Evolutionary conservation across 768 basidiomycete species (phyloP).

Genomic region (Boletus subcaerulescens): DNA sequence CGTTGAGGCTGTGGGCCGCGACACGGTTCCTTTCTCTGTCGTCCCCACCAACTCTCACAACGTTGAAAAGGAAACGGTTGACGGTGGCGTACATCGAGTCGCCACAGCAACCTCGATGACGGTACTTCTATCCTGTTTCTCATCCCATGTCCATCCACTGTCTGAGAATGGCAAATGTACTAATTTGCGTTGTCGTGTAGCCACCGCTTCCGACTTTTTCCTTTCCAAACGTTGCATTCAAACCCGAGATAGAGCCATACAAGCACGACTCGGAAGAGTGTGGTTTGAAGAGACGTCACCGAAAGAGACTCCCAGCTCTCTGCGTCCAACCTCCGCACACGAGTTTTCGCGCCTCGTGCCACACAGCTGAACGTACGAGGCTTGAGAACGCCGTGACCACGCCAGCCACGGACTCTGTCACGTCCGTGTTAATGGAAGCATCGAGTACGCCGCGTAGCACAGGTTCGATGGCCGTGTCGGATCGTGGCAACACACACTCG

Average conservation of each 20-base stretch:
- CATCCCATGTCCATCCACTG: slow-evolving; percentile 3
- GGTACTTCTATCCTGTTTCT: slow-evolving; percentile 27
- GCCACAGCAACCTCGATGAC: slow-evolving; percentile 27
- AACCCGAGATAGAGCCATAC: slow-evolving; percentile 3
- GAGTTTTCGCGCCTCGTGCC: slow-evolving; percentile 15
- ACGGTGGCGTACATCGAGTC: slow-evolving; percentile 23
- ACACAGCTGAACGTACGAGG: slow-evolving; percentile 2
- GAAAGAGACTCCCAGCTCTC: slow-evolving; percentile 22
- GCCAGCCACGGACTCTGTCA: slow-evolving; percentile 16
- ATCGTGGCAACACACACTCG: slow-evolving; percentile 13
- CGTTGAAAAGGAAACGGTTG: slow-evolving; percentile 15
- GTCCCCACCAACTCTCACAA: slow-evolving; percentile 4
- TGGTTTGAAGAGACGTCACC: slow-evolving; percentile 12
- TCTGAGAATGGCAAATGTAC: slow-evolving; percentile 13
- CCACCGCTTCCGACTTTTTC: slow-evolving; percentile 19
- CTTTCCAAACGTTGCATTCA: slow-evolving; percentile 14
- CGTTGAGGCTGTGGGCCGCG: slow-evolving; percentile 3
- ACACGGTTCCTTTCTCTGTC: background rate
- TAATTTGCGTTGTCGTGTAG: slow-evolving; percentile 22
- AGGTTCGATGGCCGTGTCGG: slow-evolving; percentile 17
- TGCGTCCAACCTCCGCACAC: slow-evolving; percentile 14
- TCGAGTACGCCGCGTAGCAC: slow-evolving; percentile 20
- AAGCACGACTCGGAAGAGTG: slow-evolving; percentile 13
- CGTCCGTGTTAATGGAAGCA: slow-evolving; percentile 22
- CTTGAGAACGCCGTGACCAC: slow-evolving; percentile 4